Evolutionary conservation across 805 yeast species (phyloP).

Genomic region (Saturnispora besseyi): DNA sequence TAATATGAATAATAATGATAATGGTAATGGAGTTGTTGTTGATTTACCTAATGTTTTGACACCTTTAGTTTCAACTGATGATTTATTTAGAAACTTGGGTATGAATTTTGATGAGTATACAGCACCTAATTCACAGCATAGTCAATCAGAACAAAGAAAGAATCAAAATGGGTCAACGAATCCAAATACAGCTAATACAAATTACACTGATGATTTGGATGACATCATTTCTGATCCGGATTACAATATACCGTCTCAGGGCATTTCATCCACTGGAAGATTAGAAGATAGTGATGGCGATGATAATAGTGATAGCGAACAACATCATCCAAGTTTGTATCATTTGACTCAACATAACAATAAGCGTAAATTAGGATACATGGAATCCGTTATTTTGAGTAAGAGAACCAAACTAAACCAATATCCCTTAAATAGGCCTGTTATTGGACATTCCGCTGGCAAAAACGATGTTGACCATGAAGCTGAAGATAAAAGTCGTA

Average conservation of each 20-base stretch:
- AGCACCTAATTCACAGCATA: neutral
- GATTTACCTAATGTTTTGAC: slow-evolving; percentile 7
- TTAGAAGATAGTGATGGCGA: neutral
- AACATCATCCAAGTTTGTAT: neutral
- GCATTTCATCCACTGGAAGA: neutral
- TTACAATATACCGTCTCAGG: neutral
- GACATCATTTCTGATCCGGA: slow-evolving; percentile 6
- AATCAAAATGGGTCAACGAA: neutral
- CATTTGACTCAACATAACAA: neutral
- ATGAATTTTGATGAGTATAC: slow-evolving; percentile 8
- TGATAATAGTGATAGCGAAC: slow-evolving; percentile 5
- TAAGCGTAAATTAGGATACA: neutral
- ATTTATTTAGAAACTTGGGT: slow-evolving; percentile 6
- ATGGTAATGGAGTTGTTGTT: neutral
- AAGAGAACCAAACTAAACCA: neutral
- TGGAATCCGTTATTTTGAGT: neutral
- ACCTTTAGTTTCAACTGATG: slow-evolving; percentile 6
- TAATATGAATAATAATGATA: neutral
- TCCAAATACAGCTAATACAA: slow-evolving; percentile 1
- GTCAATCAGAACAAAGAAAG: neutral
- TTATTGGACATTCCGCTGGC: neutral
- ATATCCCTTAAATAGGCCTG: neutral
- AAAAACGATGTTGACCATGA: slow-evolving; percentile 5
- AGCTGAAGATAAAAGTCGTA: neutral
- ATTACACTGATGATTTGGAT: slow-evolving; percentile 5